Percentiles rank a stretch among this genome's conserved stretches.
Evolutionary conservation across 2,329 filamentous ascomycete genomes (phyloP).

Genomic region (Cladophialophora bantiana): DNA sequence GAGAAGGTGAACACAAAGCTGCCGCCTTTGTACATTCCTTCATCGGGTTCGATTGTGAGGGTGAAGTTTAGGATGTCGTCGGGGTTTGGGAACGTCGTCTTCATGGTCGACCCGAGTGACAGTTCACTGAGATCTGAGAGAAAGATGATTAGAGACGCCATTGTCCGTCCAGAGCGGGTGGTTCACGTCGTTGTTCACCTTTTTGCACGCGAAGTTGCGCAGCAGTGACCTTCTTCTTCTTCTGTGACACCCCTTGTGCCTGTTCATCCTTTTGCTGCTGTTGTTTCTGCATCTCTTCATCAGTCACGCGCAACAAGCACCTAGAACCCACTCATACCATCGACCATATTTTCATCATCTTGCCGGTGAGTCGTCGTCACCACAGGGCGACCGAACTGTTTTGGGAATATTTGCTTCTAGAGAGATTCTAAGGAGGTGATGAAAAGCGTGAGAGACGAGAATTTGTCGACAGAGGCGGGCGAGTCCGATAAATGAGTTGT

Average conservation of each 20-base stretch:
- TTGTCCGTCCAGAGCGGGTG: not conserved
- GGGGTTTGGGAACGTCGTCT: conserved; percentile 62
- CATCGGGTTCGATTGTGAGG: conserved; percentile 58
- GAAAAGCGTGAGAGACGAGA: not conserved
- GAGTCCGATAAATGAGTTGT: not conserved
- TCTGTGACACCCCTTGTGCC: conserved; percentile 80
- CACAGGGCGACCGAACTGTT: not conserved
- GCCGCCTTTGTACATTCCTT: conserved; percentile 83
- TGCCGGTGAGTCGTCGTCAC: conserved; percentile 49
- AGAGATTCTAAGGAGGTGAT: not conserved
- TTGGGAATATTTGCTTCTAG: not conserved
- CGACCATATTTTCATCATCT: conserved; percentile 99
- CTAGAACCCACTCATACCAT: conserved; percentile 69
- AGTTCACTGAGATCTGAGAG: conserved; percentile 56
- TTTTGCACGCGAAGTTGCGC: conserved; percentile 95
- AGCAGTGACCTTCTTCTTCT: conserved; percentile 98
- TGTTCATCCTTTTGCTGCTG: conserved; percentile 97
- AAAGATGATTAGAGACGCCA: not conserved
- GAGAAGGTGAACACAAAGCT: conserved; percentile 88
- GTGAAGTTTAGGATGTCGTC: conserved; percentile 65
- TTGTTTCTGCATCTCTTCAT: conserved; percentile 56
- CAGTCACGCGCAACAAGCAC: conserved; percentile 5
- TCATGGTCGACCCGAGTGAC: conserved; percentile 63
- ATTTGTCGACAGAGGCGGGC: not conserved
- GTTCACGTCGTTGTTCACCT: conserved; percentile 64